Conservation (phyloP, 2,329 filamentous ascomycete species). For the Acephala macrosclerotiorum region DNA sequence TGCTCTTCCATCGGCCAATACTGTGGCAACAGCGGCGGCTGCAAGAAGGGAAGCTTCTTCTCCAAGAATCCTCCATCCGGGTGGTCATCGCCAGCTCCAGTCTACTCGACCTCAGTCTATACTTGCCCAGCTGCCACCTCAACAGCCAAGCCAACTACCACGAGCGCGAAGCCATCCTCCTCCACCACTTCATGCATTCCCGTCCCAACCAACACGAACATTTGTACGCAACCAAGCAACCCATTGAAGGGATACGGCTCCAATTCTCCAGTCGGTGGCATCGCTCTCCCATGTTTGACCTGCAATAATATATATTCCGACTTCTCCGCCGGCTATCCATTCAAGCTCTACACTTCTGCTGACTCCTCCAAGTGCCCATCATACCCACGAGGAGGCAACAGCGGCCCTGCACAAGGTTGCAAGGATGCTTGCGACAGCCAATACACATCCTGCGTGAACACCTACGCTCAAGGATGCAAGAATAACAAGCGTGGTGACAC, state of each 20-base stretch:
- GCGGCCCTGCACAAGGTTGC: conserved; percentile 51
- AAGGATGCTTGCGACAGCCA: conserved; percentile 61
- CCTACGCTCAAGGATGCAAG: conserved; percentile 59
- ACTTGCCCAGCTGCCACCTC: conserved; percentile 40
- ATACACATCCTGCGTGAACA: conserved; percentile 55
- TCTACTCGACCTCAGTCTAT: conserved; percentile 46
- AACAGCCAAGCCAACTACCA: conserved; percentile 44
- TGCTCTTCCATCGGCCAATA: conserved; percentile 54
- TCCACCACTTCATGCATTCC: conserved; percentile 48
- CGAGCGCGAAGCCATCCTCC: conserved; percentile 40
- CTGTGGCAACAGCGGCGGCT: conserved; percentile 50
- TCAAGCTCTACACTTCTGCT: conserved; percentile 59
- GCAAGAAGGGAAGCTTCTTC: conserved; percentile 54
- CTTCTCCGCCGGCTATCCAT: conserved; percentile 50
- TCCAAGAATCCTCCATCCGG: conserved; percentile 48
- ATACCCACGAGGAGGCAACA: conserved; percentile 49
- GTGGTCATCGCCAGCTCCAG: conserved; percentile 48
- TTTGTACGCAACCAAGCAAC: conserved; percentile 61
- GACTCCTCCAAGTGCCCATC: conserved; percentile 53
- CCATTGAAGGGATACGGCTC: conserved; percentile 72
- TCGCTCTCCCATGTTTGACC: conserved; percentile 58
- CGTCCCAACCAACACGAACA: conserved; percentile 52
- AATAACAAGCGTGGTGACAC: conserved; percentile 40
- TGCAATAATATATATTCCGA: conserved; percentile 60
- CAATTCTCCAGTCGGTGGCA: conserved; percentile 61